Base-by-base conservation (phyloP, 2,329 filamentous ascomycete species). In the Colletotrichum trifolii region DNA sequence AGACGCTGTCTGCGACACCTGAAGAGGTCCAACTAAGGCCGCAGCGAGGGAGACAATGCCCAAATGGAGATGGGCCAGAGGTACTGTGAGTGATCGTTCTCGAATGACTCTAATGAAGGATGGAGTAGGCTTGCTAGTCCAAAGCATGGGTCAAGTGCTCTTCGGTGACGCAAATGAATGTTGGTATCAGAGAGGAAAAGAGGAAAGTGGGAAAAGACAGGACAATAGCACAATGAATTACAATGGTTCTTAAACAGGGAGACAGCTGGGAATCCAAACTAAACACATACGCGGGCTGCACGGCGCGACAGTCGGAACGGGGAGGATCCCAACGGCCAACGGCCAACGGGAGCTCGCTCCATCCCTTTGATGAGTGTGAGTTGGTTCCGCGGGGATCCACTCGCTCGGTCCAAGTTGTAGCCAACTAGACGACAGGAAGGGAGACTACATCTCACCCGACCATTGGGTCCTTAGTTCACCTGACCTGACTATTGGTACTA, bases 261-360 rank as follows among this genome's bases (percentile, higher is more conserved):
- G 43, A 60, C 8, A 46, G 34, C n/a, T 33, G 46, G 25, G 57
- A 53, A 54, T 33, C 17, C 17, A 36, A 34, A 17, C 36, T 9
- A 17, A 35, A 48, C 34, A 40, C 3, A 48, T 35, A 42, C 12
- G 47, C 48, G 57, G 48, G 35, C 4, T 7, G 8, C 12, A 40
- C 49, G 58, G 58, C 13, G 42, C 46, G 43, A 46, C 50, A 50
- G 43, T 54, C 43, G 58, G 58, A 54, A 54, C 58, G 49, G 58
- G 36, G 43, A 54, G 40, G 58, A 7, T 43, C 49, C 35, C 47
- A 25, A 25, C 25, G 25, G 25, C 25, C 42, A 54, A 60, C 57
- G 57, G 57, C 48, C 42, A 47, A 47, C 49, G 48, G 57, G 48
- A 13, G 49, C 8, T 34, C 42, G 49, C 8, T 34, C 42, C 47